phyloP scores from a whole-genome alignment of 208 protist species.

The Angomonas deanei region DNA sequence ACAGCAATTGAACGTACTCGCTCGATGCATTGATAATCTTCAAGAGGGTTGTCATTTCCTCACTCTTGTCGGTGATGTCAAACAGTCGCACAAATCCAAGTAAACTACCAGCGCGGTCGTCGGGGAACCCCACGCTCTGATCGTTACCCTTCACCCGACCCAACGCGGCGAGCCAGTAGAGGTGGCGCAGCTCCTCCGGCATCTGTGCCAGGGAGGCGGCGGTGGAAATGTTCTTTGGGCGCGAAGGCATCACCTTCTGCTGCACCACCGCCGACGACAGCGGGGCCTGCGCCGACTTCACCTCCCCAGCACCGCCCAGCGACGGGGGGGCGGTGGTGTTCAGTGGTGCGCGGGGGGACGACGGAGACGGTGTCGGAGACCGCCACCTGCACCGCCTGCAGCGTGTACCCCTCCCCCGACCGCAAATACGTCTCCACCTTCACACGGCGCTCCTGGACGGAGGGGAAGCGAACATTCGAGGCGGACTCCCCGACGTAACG shows the following conservation, averaged over 20 bases:
- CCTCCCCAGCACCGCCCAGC: background rate
- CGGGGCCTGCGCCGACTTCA: slow-evolving; percentile 17
- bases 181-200: slow-evolving; percentile 58
- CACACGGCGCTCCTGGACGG: slow-evolving; percentile 57
- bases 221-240: slow-evolving; percentile 11
- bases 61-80: slow-evolving; percentile 46
- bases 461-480: slow-evolving; percentile 79
- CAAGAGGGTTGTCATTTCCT: slow-evolving; percentile 56
- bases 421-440: slow-evolving; percentile 74
- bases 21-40: slow-evolving; percentile 49
- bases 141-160: slow-evolving; percentile 56
- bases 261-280: background rate
- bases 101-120: slow-evolving; percentile 42
- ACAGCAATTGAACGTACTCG: slow-evolving; percentile 49
- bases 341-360: background rate
- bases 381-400: slow-evolving; percentile 48
- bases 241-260: too few relatives aligned
- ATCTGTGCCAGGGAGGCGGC: slow-evolving; percentile 38
- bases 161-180: slow-evolving; percentile 64
- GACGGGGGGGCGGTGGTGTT: background rate
- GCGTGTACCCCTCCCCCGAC: slow-evolving; percentile 39
- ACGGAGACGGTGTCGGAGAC: slow-evolving; percentile 9
- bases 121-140: slow-evolving; percentile 40
- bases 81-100: slow-evolving; percentile 64
- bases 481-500: slow-evolving; percentile 62